A percentile compares a stretch with the other conserved stretches of the same genome.
These are phyloP conservation scores for Dioszegia aurantiaca DNA, from an alignment of 768 basidiomycete genomes.

Conservation along the genomic window DNA sequence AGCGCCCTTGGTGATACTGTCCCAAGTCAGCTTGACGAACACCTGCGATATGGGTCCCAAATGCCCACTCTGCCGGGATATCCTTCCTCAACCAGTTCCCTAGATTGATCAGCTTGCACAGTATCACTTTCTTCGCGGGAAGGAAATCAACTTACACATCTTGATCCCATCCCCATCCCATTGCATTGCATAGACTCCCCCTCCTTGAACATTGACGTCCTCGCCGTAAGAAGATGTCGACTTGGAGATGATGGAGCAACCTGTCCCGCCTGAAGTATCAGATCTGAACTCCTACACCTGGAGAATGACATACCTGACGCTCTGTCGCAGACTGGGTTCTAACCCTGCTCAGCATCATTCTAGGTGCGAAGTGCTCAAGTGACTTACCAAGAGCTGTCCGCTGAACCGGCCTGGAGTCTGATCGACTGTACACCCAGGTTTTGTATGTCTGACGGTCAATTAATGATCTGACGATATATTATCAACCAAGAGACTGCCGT, in stretches of 20 bases:
- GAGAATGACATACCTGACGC: conserved; percentile 12
- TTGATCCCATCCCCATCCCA: conserved; percentile 69
- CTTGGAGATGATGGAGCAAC: conserved; percentile 75
- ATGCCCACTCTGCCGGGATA: conserved; percentile 47
- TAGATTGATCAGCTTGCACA: neutral
- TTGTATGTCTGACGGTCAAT: conserved; percentile 36
- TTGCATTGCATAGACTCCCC: conserved; percentile 84
- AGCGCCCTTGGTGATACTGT: conserved; percentile 23
- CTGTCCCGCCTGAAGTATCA: conserved; percentile 53
- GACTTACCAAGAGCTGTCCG: conserved; percentile 36
- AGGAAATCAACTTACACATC: conserved; percentile 52
- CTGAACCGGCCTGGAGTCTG: conserved; percentile 34
- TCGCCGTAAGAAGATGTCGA: conserved; percentile 80
- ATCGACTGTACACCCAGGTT: conserved; percentile 40
- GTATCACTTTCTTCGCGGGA: too few relatives aligned
- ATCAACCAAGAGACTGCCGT: conserved; percentile 3
- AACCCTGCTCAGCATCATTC: neutral
- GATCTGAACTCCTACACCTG: neutral
- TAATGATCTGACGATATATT: neutral
- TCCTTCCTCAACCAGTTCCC: conserved; percentile 50
- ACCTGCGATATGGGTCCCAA: neutral
- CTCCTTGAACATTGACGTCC: conserved; percentile 72
- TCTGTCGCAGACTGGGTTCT: conserved; percentile 21
- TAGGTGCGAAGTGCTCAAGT: neutral
- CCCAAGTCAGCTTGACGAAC: conserved; percentile 7